These are phyloP conservation scores for Aspergillus nidulans DNA, from an alignment of 495 filamentous ascomycete genomes.

Conservation along the genomic window DNA sequence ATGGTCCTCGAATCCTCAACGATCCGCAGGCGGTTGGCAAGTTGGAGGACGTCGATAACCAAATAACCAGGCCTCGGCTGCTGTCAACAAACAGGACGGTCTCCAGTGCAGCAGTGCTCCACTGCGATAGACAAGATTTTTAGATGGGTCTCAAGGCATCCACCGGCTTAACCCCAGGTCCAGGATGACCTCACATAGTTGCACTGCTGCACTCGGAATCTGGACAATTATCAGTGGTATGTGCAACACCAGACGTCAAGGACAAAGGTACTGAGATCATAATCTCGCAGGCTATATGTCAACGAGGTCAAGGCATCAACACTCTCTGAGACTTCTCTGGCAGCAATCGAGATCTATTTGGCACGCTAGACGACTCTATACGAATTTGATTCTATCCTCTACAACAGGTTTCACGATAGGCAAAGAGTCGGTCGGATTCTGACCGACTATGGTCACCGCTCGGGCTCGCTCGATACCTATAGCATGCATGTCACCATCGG, in stretches of 20 bases:
- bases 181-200: background rate
- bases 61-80: background rate
- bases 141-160: background rate
- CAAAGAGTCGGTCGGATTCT: background rate
- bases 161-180: background rate
- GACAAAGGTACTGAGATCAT: no score
- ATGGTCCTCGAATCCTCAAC: background rate
- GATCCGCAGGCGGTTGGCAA: background rate
- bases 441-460: background rate
- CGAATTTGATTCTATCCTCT: slow-evolving; percentile 4
- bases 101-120: background rate
- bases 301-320: no score
- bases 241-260: no score
- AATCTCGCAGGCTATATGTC: no score
- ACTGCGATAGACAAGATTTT: background rate
- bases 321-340: no score
- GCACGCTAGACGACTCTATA: background rate
- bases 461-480: background rate
- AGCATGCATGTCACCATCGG: background rate
- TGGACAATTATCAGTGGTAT: no score
- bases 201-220: background rate
- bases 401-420: slow-evolving; percentile 1
- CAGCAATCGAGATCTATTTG: background rate
- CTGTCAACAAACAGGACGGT: no score
- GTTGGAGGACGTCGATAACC: background rate